Conservation (phyloP, 768 basidiomycete genomes). For the Lactifluus hygrophoroides region DNA sequence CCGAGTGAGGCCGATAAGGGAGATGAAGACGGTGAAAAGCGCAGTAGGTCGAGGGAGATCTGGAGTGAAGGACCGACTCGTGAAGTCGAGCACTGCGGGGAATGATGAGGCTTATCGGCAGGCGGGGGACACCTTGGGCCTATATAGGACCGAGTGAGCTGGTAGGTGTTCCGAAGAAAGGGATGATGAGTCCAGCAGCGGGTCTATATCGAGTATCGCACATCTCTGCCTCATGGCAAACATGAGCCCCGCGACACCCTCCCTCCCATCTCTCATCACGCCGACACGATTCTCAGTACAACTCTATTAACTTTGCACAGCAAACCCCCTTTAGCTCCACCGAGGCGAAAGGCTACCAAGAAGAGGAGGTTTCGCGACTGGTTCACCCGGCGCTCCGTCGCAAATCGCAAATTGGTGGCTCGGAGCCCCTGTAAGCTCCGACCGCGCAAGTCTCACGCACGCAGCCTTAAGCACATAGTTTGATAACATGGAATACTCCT, state of each 20-base stretch:
- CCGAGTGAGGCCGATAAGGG: constrained; percentile 10
- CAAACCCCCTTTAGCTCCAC: constrained; percentile 4
- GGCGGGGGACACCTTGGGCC: constrained; percentile 1
- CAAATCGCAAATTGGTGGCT: too few relatives aligned
- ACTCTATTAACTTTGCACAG: not conserved
- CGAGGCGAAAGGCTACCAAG: not conserved
- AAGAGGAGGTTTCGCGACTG: not conserved
- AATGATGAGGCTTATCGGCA: constrained; percentile 9
- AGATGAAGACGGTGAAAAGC: not conserved
- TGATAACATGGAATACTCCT: too few relatives aligned
- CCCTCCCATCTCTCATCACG: not conserved
- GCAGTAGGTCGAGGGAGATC: not conserved
- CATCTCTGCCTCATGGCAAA: constrained; percentile 10
- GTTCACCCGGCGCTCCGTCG: not conserved
- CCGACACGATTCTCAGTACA: not conserved
- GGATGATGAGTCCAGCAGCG: constrained; percentile 8
- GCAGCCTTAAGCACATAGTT: too few relatives aligned
- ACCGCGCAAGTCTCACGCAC: not conserved
- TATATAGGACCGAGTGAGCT: constrained; percentile 3
- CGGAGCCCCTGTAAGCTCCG: constrained; percentile 11
- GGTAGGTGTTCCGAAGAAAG: not conserved
- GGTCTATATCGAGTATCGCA: constrained; percentile 7
- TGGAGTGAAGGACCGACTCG: not conserved
- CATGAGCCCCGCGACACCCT: constrained; percentile 4
- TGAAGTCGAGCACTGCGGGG: constrained; percentile 3